Conservation (phyloP, 2,329 filamentous ascomycete species). For the Colletotrichum musae region DNA sequence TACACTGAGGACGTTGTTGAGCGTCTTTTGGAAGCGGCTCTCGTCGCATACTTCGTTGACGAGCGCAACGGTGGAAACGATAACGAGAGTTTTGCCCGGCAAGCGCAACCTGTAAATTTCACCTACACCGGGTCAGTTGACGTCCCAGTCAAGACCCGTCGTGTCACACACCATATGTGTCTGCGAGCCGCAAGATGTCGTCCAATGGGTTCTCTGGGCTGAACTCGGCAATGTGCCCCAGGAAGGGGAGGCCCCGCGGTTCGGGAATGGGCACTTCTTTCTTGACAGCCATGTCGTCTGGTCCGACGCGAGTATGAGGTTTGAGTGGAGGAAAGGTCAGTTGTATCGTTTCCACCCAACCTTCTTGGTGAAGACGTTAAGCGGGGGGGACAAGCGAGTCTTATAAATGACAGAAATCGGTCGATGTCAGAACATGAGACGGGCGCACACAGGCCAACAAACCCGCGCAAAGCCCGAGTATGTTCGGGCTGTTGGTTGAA, state of each 20-base stretch:
- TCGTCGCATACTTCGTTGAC: slow-evolving; percentile 77
- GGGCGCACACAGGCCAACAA: background rate
- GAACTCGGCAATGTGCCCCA: slow-evolving; percentile 77
- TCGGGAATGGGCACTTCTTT: slow-evolving; percentile 47
- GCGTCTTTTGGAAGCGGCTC: slow-evolving; percentile 73
- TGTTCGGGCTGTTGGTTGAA: background rate
- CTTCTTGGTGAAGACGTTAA: no score
- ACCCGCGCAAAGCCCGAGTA: background rate
- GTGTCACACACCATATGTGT: slow-evolving; percentile 71
- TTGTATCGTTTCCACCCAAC: no score
- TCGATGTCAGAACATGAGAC: background rate
- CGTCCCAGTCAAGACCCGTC: background rate
- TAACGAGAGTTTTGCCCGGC: slow-evolving; percentile 60
- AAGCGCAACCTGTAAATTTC: slow-evolving; percentile 73
- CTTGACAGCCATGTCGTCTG: slow-evolving; percentile 45
- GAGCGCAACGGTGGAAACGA: slow-evolving; percentile 68
- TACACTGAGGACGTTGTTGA: slow-evolving; percentile 60
- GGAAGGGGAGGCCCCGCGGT: slow-evolving; percentile 73
- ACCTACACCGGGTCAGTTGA: slow-evolving; percentile 52
- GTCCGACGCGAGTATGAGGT: no score
- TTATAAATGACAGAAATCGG: no score
- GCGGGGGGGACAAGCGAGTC: no score
- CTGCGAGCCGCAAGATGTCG: slow-evolving; percentile 70
- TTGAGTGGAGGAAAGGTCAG: no score
- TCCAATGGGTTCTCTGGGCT: slow-evolving; percentile 69